A percentile compares a stretch with the other conserved stretches of the same genome.
These are phyloP conservation scores for Proteromonas lacertae DNA, from an alignment of 352 stramenopile species.

Conservation along the genomic window DNA sequence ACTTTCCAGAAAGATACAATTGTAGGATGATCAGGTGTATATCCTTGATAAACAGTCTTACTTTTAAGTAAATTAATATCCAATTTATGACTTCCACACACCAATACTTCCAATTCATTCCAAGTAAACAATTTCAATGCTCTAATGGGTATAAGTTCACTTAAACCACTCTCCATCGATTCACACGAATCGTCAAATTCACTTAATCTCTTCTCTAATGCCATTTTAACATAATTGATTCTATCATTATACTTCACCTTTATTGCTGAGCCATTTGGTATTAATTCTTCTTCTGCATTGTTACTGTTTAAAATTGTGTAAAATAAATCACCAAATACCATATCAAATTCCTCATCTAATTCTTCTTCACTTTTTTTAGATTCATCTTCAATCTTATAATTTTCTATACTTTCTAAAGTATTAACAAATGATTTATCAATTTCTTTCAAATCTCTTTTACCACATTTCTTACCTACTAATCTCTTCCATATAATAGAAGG, in stretches of 20 bases:
- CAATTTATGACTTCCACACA: conserved; percentile 20
- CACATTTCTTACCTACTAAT: conserved; percentile 7
- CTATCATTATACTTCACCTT: conserved; percentile 15
- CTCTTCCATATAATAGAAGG: conserved; percentile 14
- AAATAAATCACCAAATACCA: conserved; percentile 2
- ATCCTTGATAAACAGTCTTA: conserved; percentile 12
- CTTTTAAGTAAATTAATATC: conserved; percentile 18
- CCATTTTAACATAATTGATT: conserved; percentile 10
- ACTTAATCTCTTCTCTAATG: conserved; percentile 12
- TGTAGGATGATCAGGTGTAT: conserved; percentile 17
- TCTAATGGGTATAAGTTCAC: conserved; percentile 13
- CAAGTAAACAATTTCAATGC: conserved; percentile 20
- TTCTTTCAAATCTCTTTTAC: conserved; percentile 6
- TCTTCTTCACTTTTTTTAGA: conserved; percentile 3
- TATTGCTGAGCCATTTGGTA: conserved; percentile 9
- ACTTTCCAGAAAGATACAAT: conserved; percentile 23
- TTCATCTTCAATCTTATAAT: conserved; percentile 8
- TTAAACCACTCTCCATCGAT: conserved; percentile 11
- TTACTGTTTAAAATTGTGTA: conserved; percentile 16
- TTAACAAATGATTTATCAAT: conserved; percentile 10
- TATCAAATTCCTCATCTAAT: conserved; percentile 9
- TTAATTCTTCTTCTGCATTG: no score
- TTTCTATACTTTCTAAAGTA: conserved; percentile 9
- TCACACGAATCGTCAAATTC: conserved; percentile 21
- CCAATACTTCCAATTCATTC: conserved; percentile 19